Percentiles rank a stretch among this genome's conserved stretches.
Evolutionary conservation across 768 basidiomycete species (phyloP).

Genomic region (Boletus vermiculosoides): DNA sequence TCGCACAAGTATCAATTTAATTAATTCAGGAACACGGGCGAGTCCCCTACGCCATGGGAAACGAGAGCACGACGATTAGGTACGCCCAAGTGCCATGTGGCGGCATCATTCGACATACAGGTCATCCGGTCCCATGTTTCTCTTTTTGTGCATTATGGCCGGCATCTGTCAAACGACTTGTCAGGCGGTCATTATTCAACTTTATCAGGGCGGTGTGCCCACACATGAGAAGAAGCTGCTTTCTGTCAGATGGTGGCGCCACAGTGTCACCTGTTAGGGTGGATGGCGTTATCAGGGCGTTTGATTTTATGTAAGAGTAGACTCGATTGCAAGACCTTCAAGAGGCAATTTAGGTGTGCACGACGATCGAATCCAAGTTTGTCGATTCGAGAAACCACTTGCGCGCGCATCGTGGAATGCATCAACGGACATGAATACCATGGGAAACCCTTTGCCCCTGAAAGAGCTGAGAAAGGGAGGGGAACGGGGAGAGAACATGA

Average conservation of each 20-base stretch:
- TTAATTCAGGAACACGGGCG: neutral
- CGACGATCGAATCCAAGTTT: neutral
- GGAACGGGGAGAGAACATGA: neutral
- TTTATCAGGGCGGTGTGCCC: neutral
- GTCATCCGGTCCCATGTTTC: too few relatives aligned
- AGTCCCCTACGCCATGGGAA: neutral
- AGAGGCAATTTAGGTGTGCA: neutral
- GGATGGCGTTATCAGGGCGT: neutral
- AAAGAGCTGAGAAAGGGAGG: too few relatives aligned
- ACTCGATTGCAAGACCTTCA: neutral
- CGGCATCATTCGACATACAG: neutral
- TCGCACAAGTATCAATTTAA: neutral
- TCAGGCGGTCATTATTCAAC: neutral
- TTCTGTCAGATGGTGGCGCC: neutral
- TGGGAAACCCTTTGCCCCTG: neutral
- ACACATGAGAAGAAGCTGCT: neutral
- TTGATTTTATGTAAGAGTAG: neutral
- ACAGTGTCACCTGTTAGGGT: neutral
- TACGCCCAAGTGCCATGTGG: neutral
- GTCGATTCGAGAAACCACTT: neutral
- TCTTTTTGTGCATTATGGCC: too few relatives aligned
- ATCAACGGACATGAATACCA: neutral
- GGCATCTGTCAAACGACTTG: too few relatives aligned
- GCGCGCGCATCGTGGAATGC: neutral
- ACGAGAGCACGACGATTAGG: neutral